Percentiles rank a stretch among this genome's conserved stretches.
These are phyloP conservation scores for Biscogniauxia sp. DNA, from an alignment of 2,329 filamentous ascomycete species.

Conservation along the genomic window DNA sequence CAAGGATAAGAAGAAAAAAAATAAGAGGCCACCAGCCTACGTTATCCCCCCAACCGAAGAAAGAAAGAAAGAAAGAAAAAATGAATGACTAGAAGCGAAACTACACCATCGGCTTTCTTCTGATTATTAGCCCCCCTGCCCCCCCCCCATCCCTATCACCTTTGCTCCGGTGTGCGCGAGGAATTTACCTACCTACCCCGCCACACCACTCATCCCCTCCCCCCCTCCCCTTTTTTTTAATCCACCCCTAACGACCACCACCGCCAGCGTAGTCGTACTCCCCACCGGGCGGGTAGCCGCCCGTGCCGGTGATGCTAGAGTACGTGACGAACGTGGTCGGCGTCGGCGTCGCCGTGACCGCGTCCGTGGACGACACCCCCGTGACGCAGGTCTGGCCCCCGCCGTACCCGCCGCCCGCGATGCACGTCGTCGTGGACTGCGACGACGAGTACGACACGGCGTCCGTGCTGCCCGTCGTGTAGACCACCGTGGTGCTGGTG, in stretches of 20 bases:
- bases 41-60: not conserved
- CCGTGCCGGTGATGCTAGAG: conserved; percentile 2
- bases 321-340: conserved; percentile 15
- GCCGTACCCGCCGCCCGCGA: conserved; percentile 18
- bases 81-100: conserved; percentile 17
- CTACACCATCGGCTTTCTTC: not conserved
- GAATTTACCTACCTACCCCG: too few relatives aligned
- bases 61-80: conserved; percentile 3
- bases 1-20: not conserved
- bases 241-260: too few relatives aligned
- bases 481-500: conserved; percentile 1
- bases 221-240: not conserved
- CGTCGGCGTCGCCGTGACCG: conserved; percentile 6
- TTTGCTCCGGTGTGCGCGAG: too few relatives aligned
- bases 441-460: conserved; percentile 10
- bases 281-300: not conserved
- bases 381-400: not conserved
- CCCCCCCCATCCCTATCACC: not conserved
- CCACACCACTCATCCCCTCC: too few relatives aligned
- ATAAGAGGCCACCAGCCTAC: not conserved
- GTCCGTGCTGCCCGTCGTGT: conserved; percentile 13
- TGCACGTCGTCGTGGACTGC: conserved; percentile 10
- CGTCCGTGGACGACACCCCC: conserved; percentile 6
- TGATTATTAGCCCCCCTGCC: not conserved
- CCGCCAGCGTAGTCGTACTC: not conserved